Percentiles rank a stretch among this genome's conserved stretches.
Conservation (phyloP, 352 stramenopile genomes). For the Elongisporangium prolatum region DNA sequence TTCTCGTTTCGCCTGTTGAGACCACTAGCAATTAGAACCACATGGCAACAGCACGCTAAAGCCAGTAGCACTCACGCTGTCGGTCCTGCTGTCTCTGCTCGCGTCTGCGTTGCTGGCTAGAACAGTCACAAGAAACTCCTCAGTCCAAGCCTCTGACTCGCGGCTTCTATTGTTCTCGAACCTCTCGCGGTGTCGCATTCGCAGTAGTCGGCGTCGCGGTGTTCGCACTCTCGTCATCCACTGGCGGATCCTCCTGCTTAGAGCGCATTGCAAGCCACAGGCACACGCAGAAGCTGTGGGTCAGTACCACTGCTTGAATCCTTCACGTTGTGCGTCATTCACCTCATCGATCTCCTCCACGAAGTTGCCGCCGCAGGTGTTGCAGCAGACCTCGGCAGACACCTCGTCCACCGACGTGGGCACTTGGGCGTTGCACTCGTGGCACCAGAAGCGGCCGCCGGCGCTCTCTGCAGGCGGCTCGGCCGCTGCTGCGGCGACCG, state of each 20-base stretch:
- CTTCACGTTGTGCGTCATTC: neutral
- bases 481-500: conserved; percentile 6
- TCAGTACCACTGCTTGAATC: neutral
- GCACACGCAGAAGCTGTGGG: neutral
- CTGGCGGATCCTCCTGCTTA: neutral
- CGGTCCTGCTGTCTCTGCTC: neutral
- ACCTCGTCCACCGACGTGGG: conserved; percentile 48
- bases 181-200: neutral
- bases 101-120: neutral
- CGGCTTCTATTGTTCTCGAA: neutral
- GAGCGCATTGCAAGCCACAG: no score
- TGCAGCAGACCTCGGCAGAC: conserved; percentile 68
- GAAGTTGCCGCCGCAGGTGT: conserved; percentile 72
- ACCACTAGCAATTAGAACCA: neutral
- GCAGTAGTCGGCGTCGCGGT: neutral
- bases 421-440: conserved; percentile 63
- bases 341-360: conserved; percentile 83
- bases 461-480: neutral
- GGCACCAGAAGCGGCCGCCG: conserved; percentile 68
- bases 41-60: neutral
- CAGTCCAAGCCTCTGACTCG: neutral
- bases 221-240: neutral
- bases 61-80: neutral
- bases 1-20: neutral
- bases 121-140: neutral